Conservation (phyloP, 176 grass and related monocot species). For the Triticum timopheevii region DNA sequence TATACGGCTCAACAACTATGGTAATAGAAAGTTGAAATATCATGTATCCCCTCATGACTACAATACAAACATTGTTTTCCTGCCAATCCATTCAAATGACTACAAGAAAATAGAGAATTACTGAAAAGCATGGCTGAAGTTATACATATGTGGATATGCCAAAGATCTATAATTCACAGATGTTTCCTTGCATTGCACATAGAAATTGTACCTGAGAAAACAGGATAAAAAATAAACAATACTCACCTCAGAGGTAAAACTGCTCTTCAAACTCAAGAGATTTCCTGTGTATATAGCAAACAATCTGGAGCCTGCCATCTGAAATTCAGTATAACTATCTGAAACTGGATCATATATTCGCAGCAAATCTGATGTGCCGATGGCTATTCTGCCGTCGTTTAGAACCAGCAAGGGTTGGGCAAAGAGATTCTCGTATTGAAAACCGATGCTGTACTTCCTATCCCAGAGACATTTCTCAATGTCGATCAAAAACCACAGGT, state of each 20-base stretch:
- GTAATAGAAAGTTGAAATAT: too few relatives aligned
- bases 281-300: not conserved
- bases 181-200: too few relatives aligned
- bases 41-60: too few relatives aligned
- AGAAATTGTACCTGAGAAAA: not conserved
- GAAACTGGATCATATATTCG: not conserved
- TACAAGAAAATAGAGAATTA: too few relatives aligned
- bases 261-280: not conserved
- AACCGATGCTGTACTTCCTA: not conserved
- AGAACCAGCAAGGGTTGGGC: not conserved
- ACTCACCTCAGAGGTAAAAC: not conserved
- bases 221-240: not conserved
- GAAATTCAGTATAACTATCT: not conserved
- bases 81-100: too few relatives aligned
- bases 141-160: too few relatives aligned
- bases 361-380: not conserved
- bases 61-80: too few relatives aligned
- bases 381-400: not conserved
- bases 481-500: not conserved
- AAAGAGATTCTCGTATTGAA: not conserved
- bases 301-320: not conserved
- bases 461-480: not conserved
- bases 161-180: not conserved
- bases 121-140: too few relatives aligned
- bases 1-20: too few relatives aligned